These are phyloP conservation scores for Eragrostis tef DNA, from an alignment of 202 grass and related monocot species.

Conservation along the genomic window DNA sequence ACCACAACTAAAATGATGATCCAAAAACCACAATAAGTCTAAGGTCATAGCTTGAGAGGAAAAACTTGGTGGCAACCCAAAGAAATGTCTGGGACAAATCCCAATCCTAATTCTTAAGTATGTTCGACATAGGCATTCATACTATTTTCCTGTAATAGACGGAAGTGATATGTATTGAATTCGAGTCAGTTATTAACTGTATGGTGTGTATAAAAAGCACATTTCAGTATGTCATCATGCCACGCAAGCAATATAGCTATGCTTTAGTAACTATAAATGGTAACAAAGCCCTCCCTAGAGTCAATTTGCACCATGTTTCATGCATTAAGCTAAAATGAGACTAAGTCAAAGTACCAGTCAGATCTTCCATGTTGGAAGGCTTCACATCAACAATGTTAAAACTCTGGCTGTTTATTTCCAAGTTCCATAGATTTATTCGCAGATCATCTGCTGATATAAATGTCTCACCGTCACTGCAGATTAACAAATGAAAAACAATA, in stretches of 20 bases:
- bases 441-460: slow-evolving; percentile 98
- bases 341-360: slow-evolving; percentile 62
- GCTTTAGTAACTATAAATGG: slow-evolving; percentile 1
- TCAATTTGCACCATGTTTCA: slow-evolving; percentile 15
- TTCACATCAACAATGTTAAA: slow-evolving; percentile 98
- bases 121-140: not conserved
- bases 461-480: slow-evolving; percentile 83
- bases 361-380: slow-evolving; percentile 95
- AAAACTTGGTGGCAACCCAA: not conserved
- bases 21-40: not conserved
- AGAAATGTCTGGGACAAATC: not conserved
- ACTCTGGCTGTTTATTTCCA: slow-evolving; percentile 94
- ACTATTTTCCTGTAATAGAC: slow-evolving; percentile 5
- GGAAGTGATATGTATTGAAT: not conserved
- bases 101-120: slow-evolving; percentile 27
- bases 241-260: slow-evolving; percentile 19
- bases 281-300: not conserved
- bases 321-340: not conserved
- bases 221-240: slow-evolving; percentile 23
- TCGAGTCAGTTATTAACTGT: not conserved
- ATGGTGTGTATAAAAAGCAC: not conserved
- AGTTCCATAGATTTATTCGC: slow-evolving; percentile 92
- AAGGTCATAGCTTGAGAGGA: not conserved
- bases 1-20: not conserved
- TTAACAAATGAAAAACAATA: slow-evolving; percentile 49